phyloP scores from a whole-genome alignment of 345 rosid genomes.

The Hevea brasiliensis region DNA sequence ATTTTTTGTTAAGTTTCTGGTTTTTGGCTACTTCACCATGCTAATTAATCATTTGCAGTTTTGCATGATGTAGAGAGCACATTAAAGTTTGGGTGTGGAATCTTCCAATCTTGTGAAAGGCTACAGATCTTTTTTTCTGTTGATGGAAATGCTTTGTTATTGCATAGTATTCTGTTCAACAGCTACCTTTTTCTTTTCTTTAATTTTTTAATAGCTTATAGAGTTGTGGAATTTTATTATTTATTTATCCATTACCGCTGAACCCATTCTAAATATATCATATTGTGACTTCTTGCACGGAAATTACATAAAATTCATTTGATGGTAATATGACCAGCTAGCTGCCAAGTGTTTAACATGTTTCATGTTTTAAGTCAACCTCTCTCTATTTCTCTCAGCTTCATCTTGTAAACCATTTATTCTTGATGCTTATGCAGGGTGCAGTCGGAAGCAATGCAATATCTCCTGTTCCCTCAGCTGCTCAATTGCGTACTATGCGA shows the following conservation, averaged over 20 bases:
- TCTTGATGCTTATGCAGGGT: slow-evolving; percentile 48
- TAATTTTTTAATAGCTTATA: no score
- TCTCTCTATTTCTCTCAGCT: neutral
- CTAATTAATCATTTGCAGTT: neutral
- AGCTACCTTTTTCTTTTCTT: neutral
- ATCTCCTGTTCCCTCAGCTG: slow-evolving; percentile 67
- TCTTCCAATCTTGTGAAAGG: neutral
- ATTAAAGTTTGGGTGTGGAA: neutral
- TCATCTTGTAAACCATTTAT: neutral
- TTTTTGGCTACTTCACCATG: neutral
- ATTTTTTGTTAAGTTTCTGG: neutral
- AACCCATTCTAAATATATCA: neutral
- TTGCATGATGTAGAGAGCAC: neutral
- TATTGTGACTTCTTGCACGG: neutral
- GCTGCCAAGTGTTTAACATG: neutral
- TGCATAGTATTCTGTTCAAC: neutral
- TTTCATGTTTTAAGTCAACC: neutral
- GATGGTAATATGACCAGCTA: neutral
- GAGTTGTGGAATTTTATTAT: no score
- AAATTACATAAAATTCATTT: neutral
- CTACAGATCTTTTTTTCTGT: neutral
- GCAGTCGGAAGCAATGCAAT: slow-evolving; percentile 46
- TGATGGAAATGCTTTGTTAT: neutral
- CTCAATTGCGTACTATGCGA: slow-evolving; percentile 69
- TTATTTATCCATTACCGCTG: neutral